Conservation (phyloP, 441 rosid species). For the Croton setiger region DNA sequence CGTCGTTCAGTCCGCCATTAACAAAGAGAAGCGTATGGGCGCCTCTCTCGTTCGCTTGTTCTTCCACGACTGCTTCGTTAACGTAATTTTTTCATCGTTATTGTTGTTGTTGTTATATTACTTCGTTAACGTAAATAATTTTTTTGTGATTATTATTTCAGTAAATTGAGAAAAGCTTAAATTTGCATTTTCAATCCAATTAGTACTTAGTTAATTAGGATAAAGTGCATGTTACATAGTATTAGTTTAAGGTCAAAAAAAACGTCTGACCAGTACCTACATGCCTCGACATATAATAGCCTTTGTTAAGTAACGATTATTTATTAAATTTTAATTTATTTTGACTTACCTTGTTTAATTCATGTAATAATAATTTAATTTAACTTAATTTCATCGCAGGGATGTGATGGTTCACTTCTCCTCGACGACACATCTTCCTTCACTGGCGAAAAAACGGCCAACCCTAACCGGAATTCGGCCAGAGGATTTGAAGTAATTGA, state of each 20-base stretch:
- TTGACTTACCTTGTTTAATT: not conserved
- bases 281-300: too few species aligned
- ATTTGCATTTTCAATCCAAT: too few species aligned
- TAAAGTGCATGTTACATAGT: too few species aligned
- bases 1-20: slow-evolving; percentile 47
- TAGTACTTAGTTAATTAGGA: too few species aligned
- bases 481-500: slow-evolving; percentile 80
- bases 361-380: not conserved
- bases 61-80: slow-evolving; percentile 89
- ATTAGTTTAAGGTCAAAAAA: too few species aligned
- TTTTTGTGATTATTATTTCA: too few species aligned
- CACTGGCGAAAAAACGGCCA: slow-evolving; percentile 82
- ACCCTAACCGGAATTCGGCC: slow-evolving; percentile 63
- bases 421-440: slow-evolving; percentile 81
- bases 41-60: slow-evolving; percentile 82
- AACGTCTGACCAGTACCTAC: too few species aligned
- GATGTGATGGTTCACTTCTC: slow-evolving; percentile 89
- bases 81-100: slow-evolving; percentile 32
- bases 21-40: slow-evolving; percentile 59
- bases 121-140: too few species aligned
- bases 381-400: slow-evolving; percentile 33
- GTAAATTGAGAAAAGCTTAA: too few species aligned
- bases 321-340: too few species aligned
- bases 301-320: too few species aligned
- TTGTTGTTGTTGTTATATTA: too few species aligned